phyloP scores from a whole-genome alignment of 2,329 filamentous ascomycete species.

The Neonectria punicea region DNA sequence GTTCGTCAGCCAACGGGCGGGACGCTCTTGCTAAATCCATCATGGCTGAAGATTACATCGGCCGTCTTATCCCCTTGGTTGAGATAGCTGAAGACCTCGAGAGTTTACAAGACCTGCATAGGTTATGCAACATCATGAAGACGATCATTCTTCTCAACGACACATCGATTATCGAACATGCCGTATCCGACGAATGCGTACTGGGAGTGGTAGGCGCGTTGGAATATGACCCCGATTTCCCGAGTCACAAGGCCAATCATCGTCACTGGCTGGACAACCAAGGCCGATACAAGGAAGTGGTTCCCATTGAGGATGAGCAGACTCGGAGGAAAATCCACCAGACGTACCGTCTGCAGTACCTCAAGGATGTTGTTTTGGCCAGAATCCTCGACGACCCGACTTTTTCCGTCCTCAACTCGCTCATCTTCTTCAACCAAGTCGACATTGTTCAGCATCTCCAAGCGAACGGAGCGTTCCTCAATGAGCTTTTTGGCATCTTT shows the following conservation, averaged over 20 bases:
- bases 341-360: conserved; percentile 93
- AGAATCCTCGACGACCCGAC: conserved; percentile 97
- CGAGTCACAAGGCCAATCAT: conserved; percentile 96
- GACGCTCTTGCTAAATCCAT: conserved; percentile 91
- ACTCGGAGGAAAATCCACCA: conserved; percentile 94
- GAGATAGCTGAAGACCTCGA: conserved; percentile 92
- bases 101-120: conserved; percentile 85
- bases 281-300: conserved; percentile 94
- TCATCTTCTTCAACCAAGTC: conserved; percentile 99
- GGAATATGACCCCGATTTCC: conserved; percentile 98
- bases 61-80: conserved; percentile 86
- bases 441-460: conserved; percentile 98
- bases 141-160: conserved; percentile 94
- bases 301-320: conserved; percentile 84
- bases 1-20: conserved; percentile 77
- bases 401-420: conserved; percentile 94
- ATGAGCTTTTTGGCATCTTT: conserved; percentile 90
- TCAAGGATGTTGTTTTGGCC: conserved; percentile 98
- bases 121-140: conserved; percentile 98
- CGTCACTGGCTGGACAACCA: conserved; percentile 90
- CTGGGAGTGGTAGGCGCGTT: conserved; percentile 93
- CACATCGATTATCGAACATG: conserved; percentile 91
- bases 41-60: conserved; percentile 85
- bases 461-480: conserved; percentile 78
- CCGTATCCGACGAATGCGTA: conserved; percentile 89